A percentile compares a stretch with the other conserved stretches of the same genome.
phyloP scores from a whole-genome alignment of 2,329 filamentous ascomycete genomes.

The Cladosporium sp. region DNA sequence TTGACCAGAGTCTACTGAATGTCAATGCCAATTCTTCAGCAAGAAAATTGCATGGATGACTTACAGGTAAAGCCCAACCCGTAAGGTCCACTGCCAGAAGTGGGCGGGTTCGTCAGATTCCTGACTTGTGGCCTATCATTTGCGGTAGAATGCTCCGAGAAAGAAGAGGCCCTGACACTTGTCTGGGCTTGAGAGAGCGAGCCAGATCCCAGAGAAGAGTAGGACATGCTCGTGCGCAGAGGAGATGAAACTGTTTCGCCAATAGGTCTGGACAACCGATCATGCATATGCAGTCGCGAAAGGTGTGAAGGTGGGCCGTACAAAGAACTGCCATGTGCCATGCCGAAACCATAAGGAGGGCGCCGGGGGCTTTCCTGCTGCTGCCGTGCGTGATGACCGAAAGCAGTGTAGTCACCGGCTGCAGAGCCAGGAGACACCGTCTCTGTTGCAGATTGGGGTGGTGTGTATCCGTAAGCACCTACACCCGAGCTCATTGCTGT shows the following conservation, averaged over 20 bases:
- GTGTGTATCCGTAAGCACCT: constrained; percentile 59
- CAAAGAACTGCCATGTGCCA: constrained; percentile 9
- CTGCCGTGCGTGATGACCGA: constrained; percentile 25
- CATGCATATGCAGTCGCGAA: constrained; percentile 39
- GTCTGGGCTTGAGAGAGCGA: constrained; percentile 10
- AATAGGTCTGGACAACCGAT: constrained; percentile 35
- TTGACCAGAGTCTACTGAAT: constrained; percentile 16
- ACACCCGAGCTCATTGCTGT: constrained; percentile 63
- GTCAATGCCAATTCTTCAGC: constrained; percentile 10
- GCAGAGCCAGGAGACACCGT: constrained; percentile 40
- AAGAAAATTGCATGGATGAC: constrained; percentile 7
- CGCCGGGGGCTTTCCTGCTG: constrained; percentile 20
- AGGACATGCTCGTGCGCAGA: constrained; percentile 42
- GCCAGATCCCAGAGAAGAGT: constrained; percentile 24
- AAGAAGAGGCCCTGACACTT: constrained; percentile 21
- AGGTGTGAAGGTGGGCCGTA: constrained; percentile 30
- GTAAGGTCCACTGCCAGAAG: constrained; percentile 18
- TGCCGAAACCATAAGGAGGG: constrained; percentile 14
- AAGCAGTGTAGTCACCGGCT: constrained; percentile 35
- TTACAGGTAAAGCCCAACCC: constrained; percentile 30
- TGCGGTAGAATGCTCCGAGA: constrained; percentile 18
- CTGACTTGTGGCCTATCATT: constrained; percentile 19
- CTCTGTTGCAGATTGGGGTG: constrained; percentile 45
- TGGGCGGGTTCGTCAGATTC: constrained; percentile 17
- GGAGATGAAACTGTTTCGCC: constrained; percentile 40